Conservation (phyloP, 2,329 filamentous ascomycete species). For the Cordyceps militaris region DNA sequence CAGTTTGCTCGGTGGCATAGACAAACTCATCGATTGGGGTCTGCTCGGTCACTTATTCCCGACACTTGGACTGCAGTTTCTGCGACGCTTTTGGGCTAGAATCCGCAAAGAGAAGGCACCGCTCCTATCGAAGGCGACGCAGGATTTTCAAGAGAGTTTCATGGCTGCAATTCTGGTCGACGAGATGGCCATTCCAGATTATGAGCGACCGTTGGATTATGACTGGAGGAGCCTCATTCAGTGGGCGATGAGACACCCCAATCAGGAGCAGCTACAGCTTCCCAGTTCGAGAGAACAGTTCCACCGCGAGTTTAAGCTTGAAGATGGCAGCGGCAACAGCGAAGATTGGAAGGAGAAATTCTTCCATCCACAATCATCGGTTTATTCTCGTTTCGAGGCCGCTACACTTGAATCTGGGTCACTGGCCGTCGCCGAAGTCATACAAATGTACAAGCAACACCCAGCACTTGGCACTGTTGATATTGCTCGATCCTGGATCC, state of each 20-base stretch:
- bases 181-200: conserved; percentile 56
- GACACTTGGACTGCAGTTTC: conserved; percentile 39
- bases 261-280: conserved; percentile 39
- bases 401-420: conserved; percentile 42
- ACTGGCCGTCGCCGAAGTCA: conserved; percentile 19
- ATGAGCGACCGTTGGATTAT: conserved; percentile 54
- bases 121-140: conserved; percentile 46
- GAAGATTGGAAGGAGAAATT: conserved; percentile 51
- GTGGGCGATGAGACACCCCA: conserved; percentile 55
- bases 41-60: conserved; percentile 51
- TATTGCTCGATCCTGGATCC: conserved; percentile 52
- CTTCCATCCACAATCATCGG: conserved; percentile 46
- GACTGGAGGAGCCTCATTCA: conserved; percentile 61
- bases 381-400: conserved; percentile 51
- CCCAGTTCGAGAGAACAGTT: conserved; percentile 41
- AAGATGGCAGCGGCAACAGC: conserved; percentile 25
- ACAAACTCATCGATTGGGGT: conserved; percentile 55
- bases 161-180: conserved; percentile 58
- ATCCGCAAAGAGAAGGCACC: conserved; percentile 44
- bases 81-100: conserved; percentile 50
- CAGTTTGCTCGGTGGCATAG: conserved; percentile 52
- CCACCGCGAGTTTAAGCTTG: conserved; percentile 34
- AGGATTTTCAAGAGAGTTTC: conserved; percentile 59
- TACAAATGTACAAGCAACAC: neutral
- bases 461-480: conserved; percentile 24